A percentile compares a stretch with the other conserved stretches of the same genome.
These are phyloP conservation scores for Angophora floribunda DNA, from an alignment of 345 rosid species.

Conservation along the genomic window DNA sequence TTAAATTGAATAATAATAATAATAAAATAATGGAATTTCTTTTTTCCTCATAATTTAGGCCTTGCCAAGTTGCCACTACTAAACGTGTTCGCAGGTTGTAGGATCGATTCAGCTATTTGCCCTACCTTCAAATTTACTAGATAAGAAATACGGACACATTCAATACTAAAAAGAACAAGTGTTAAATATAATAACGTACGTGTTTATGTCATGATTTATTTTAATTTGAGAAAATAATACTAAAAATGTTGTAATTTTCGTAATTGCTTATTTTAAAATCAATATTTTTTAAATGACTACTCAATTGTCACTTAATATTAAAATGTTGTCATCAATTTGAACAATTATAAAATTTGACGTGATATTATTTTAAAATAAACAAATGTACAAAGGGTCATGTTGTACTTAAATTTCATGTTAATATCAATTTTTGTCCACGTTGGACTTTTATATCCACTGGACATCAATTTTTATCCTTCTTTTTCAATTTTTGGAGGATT, in stretches of 20 bases:
- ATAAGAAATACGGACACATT: background rate
- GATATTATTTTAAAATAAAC: background rate
- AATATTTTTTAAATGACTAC: accelerated
- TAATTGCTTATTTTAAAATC: accelerated
- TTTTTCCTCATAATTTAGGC: background rate
- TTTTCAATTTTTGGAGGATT: background rate
- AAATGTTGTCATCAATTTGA: background rate
- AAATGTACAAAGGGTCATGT: too few relatives aligned
- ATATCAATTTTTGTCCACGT: too few relatives aligned
- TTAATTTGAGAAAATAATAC: background rate
- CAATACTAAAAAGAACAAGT: background rate
- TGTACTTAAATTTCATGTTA: too few relatives aligned
- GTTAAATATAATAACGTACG: background rate
- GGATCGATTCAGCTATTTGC: background rate
- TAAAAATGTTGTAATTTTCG: accelerated
- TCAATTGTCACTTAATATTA: background rate
- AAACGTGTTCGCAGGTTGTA: background rate
- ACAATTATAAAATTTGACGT: background rate
- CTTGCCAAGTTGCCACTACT: background rate
- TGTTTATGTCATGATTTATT: background rate
- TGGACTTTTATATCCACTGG: background rate
- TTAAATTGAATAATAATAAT: background rate
- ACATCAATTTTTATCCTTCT: background rate
- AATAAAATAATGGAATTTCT: background rate
- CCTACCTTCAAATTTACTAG: background rate